phyloP scores from a whole-genome alignment of 768 basidiomycete genomes.

The Pleurotus platypus region DNA sequence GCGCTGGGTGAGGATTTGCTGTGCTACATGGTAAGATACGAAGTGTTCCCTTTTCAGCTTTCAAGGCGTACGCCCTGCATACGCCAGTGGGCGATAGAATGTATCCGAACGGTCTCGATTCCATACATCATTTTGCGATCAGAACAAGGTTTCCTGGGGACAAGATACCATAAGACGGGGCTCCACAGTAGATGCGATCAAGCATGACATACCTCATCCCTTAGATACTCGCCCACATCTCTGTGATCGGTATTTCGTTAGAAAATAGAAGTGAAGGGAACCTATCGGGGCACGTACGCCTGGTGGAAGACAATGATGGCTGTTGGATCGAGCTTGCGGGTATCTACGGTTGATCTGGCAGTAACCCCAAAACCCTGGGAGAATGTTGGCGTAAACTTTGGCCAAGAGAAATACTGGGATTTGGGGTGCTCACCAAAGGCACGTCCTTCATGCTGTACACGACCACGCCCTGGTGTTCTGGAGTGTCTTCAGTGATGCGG shows the following conservation, averaged over 20 bases:
- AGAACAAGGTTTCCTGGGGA: constrained; percentile 76
- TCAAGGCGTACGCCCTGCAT: too few species aligned
- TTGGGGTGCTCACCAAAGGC: constrained; percentile 63
- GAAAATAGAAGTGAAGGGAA: neutral
- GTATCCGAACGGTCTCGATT: constrained; percentile 2
- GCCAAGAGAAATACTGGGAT: neutral
- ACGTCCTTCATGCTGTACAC: constrained; percentile 95
- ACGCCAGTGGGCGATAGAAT: neutral
- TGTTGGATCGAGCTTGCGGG: constrained; percentile 94
- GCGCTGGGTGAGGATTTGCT: constrained; percentile 22
- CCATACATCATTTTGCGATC: constrained; percentile 14
- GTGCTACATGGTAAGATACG: constrained; percentile 9
- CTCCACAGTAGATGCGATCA: neutral
- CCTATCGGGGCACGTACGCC: constrained; percentile 53
- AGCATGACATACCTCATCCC: constrained; percentile 74
- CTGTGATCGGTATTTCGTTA: constrained; percentile 33
- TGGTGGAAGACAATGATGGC: constrained; percentile 98
- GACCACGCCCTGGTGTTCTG: constrained; percentile 97
- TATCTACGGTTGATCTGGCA: constrained; percentile 91
- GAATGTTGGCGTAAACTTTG: constrained; percentile 9
- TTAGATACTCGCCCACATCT: constrained; percentile 96
- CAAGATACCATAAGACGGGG: constrained; percentile 10
- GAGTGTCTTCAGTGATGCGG: constrained; percentile 96
- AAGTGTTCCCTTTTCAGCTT: too few species aligned
- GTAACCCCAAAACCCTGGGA: constrained; percentile 95